phyloP scores from a whole-genome alignment of 2,329 filamentous ascomycete genomes.

The Hypomyces perniciosus region DNA sequence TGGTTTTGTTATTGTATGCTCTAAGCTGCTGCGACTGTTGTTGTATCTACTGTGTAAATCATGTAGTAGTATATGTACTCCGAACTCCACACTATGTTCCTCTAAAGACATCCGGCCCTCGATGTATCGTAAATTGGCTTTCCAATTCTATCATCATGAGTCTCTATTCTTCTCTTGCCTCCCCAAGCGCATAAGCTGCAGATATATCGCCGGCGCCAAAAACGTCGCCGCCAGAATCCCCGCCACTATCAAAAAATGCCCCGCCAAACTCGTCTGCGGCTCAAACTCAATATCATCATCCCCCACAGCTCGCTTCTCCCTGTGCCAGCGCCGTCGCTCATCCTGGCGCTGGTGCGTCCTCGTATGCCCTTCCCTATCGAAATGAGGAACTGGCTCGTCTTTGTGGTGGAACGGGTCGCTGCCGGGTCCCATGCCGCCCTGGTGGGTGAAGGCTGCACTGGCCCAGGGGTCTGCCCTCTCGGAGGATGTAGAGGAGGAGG shows the following conservation, averaged over 20 bases:
- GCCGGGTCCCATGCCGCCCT: constrained; percentile 54
- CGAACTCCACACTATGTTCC: background rate
- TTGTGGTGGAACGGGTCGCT: constrained; percentile 41
- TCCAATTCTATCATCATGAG: constrained; percentile 3
- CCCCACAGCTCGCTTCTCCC: constrained; percentile 35
- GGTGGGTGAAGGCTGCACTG: constrained; percentile 13
- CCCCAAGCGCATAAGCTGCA: constrained; percentile 31
- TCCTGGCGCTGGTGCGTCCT: constrained; percentile 65
- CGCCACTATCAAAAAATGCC: constrained; percentile 45
- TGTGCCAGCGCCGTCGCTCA: constrained; percentile 29
- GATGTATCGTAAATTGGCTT: background rate
- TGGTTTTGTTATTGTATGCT: no score
- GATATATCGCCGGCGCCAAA: constrained; percentile 37
- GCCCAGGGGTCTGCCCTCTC: constrained; percentile 19
- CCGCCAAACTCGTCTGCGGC: constrained; percentile 36
- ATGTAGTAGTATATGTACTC: background rate
- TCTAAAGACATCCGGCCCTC: background rate
- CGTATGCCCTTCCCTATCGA: constrained; percentile 67
- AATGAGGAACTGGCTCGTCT: constrained; percentile 59
- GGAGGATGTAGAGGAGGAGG: background rate
- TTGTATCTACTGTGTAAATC: background rate
- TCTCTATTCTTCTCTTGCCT: constrained; percentile 21
- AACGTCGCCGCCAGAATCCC: constrained; percentile 42
- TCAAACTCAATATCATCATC: constrained; percentile 33
- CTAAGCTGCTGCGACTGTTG: no score